These are phyloP conservation scores for Didymellaceae sp. DNA, from an alignment of 2,329 filamentous ascomycete species.

Conservation along the genomic window DNA sequence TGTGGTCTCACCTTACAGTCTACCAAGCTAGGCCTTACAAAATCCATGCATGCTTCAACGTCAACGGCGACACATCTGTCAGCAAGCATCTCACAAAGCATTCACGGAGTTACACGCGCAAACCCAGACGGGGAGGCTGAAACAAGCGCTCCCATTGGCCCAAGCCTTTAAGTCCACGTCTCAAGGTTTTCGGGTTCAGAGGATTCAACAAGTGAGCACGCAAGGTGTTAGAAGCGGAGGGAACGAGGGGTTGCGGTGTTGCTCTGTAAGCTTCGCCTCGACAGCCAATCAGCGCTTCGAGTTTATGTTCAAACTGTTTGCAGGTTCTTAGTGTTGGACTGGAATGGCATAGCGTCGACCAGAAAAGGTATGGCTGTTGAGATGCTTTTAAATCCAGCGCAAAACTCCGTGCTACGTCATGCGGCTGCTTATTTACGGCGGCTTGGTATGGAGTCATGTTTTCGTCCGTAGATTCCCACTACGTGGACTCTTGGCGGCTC, in stretches of 20 bases:
- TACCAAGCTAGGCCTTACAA: background rate
- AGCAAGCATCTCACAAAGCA: slow-evolving; percentile 16
- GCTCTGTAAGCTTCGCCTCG: slow-evolving; percentile 5
- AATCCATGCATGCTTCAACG: background rate
- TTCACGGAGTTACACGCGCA: slow-evolving; percentile 6
- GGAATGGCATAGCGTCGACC: background rate
- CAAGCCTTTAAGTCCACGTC: background rate
- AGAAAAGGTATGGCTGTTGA: background rate
- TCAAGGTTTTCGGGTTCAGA: background rate
- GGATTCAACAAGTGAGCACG: slow-evolving; percentile 1
- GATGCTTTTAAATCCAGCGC: slow-evolving; percentile 12
- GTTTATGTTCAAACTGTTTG: background rate
- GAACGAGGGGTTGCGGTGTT: background rate
- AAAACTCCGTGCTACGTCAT: slow-evolving; percentile 6
- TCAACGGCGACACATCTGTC: slow-evolving; percentile 3
- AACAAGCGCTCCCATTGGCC: background rate
- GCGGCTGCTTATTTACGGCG: background rate
- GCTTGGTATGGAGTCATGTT: background rate
- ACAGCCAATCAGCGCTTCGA: background rate
- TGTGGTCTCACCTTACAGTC: too few species aligned
- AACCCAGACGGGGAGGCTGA: background rate
- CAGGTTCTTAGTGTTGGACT: background rate
- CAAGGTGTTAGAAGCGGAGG: background rate
- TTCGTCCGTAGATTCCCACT: slow-evolving; percentile 15
- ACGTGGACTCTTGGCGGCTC: too few species aligned